Evolutionary conservation across 2,329 filamentous ascomycete genomes (phyloP).

Genomic region (Neofusicoccum umdonicola): DNA sequence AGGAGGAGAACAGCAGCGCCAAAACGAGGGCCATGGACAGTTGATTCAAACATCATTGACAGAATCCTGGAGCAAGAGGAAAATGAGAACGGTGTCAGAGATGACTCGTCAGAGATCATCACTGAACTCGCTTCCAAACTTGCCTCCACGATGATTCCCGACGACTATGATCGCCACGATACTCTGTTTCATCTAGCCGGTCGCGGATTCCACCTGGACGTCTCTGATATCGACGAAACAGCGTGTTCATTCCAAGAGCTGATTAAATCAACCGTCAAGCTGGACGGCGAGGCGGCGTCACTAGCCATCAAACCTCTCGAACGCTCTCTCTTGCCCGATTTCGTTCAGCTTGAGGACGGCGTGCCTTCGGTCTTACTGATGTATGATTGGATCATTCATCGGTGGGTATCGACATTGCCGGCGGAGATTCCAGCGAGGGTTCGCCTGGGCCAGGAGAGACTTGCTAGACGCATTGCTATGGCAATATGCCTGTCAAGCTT

Average conservation of each 20-base stretch:
- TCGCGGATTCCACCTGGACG: constrained; percentile 19
- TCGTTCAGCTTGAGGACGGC: constrained; percentile 6
- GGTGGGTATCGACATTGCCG: constrained; percentile 33
- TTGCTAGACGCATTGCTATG: constrained; percentile 35
- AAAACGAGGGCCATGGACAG: neutral
- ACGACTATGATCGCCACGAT: neutral
- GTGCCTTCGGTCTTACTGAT: constrained; percentile 24
- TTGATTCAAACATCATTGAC: neutral
- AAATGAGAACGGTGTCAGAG: neutral
- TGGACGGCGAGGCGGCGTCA: neutral
- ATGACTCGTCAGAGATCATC: neutral
- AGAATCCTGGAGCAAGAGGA: neutral
- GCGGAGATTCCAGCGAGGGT: constrained; percentile 24
- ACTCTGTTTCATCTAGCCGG: constrained; percentile 21
- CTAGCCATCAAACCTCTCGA: neutral
- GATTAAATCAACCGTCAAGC: neutral
- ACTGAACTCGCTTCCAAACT: neutral
- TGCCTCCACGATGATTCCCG: neutral
- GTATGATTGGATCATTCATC: constrained; percentile 33
- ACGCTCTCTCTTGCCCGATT: constrained; percentile 3
- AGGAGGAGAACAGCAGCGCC: neutral
- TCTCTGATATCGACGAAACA: constrained; percentile 32
- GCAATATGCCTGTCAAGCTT: constrained; percentile 38
- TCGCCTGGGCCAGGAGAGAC: constrained; percentile 31
- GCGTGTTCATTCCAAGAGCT: constrained; percentile 27